These are phyloP conservation scores for Malus asiatica DNA, from an alignment of 306 rosid genomes.

Conservation along the genomic window DNA sequence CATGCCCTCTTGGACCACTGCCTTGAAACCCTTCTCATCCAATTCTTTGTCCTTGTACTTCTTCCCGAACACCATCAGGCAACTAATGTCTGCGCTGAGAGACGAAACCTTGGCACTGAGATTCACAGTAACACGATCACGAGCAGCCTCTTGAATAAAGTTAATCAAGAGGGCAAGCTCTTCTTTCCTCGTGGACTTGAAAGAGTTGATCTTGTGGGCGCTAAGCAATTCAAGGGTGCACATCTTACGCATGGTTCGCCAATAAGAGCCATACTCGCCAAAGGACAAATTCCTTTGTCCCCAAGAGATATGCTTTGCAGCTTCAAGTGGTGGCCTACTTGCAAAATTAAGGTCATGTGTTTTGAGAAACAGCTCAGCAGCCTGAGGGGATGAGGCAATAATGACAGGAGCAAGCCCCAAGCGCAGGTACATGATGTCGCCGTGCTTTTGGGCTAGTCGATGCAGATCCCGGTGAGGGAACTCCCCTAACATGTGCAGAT, in stretches of 20 bases:
- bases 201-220: conserved; percentile 32
- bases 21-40: conserved; percentile 46
- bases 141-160: conserved; percentile 25
- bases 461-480: conserved; percentile 45
- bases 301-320: conserved; percentile 32
- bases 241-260: conserved; percentile 67
- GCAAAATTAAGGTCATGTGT: conserved; percentile 59
- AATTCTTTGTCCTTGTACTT: conserved; percentile 44
- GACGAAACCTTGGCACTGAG: conserved; percentile 33
- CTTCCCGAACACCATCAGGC: conserved; percentile 55
- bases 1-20: conserved; percentile 36
- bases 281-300: conserved; percentile 39
- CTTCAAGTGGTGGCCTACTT: conserved; percentile 39
- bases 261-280: conserved; percentile 46
- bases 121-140: conserved; percentile 27
- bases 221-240: conserved; percentile 59
- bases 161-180: conserved; percentile 38
- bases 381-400: conserved; percentile 61
- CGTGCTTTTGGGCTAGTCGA: conserved; percentile 42
- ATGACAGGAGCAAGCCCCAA: conserved; percentile 48
- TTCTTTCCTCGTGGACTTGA: conserved; percentile 44
- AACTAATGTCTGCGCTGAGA: conserved; percentile 30
- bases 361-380: conserved; percentile 61
- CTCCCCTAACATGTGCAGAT: conserved; percentile 44
- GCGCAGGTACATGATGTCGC: conserved; percentile 52